Percentiles rank a stretch among this genome's conserved stretches.
These are phyloP conservation scores for Mortierella antarctica DNA, from an alignment of 192 early-diverging fungal species.

Conservation along the genomic window DNA sequence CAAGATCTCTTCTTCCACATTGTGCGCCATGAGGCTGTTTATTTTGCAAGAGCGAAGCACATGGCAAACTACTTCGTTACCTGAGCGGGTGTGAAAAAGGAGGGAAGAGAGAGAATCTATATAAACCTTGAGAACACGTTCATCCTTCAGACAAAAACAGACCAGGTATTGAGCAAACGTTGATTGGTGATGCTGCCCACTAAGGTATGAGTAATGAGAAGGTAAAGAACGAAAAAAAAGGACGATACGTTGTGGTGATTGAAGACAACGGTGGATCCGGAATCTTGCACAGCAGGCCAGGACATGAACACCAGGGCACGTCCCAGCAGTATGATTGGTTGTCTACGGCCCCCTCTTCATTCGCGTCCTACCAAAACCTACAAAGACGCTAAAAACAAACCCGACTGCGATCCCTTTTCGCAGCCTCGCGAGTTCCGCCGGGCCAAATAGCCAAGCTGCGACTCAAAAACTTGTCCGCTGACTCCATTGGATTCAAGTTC, in stretches of 20 bases:
- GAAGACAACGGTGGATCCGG: background rate
- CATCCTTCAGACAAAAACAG: too few relatives aligned
- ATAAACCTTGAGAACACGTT: too few relatives aligned
- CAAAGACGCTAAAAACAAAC: background rate
- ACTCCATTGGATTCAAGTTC: constrained; percentile 48
- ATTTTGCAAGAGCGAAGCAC: too few relatives aligned
- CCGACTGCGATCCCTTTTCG: background rate
- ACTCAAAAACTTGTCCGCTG: constrained; percentile 21
- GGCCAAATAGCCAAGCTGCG: constrained; percentile 41
- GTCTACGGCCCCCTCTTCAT: background rate
- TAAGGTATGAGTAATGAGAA: too few relatives aligned
- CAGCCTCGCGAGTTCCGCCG: constrained; percentile 24
- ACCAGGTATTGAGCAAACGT: too few relatives aligned
- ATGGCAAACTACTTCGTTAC: too few relatives aligned
- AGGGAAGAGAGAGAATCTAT: too few relatives aligned
- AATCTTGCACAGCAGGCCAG: constrained; percentile 2
- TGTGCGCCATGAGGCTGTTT: too few relatives aligned
- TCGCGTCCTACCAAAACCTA: constrained; percentile 1
- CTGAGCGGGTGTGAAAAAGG: too few relatives aligned
- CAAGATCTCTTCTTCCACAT: background rate
- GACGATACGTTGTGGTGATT: background rate
- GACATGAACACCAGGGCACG: constrained; percentile 19
- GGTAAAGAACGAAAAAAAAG: background rate
- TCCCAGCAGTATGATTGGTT: constrained; percentile 9
- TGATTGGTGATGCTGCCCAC: too few relatives aligned